Base-by-base conservation (phyloP, 495 filamentous ascomycete species). In the Aspergillus panamensis region DNA sequence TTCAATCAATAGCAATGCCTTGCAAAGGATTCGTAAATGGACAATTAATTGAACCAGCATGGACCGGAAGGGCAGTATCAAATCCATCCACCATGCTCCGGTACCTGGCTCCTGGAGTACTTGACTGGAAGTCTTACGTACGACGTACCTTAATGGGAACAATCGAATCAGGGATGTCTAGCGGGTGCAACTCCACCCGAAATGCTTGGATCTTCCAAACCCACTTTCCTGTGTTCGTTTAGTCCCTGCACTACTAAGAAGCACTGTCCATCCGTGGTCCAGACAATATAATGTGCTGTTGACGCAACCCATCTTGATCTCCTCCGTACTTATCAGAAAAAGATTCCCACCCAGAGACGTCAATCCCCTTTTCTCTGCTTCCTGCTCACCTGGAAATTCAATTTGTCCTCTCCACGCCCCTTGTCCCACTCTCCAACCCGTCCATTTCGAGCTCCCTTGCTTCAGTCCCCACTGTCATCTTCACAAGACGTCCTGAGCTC, bases 301-400 rank as follows among this genome's bases (percentile, higher is more conserved):
- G 59, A 61, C 59, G 59, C 59, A 61, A 56, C 53, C 39, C 45
- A 55, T n/a, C 54, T 2, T 25, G 25, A 25, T 45, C 42, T 20
- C 20, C 16, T 20, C 17, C 42, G 3, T 45, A 17, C 35, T 21
- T 5, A 39, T 37, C 3, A 39, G 8, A 39, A 39, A 20, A 8
- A 7, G 19, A 49, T 29, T 29, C 49, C 19, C 17, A 19, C 17
- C 10, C 14, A 8, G 5, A 8, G 5, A 33, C 9, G 14, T 9
- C 13, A 20, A 20, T 52, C 45, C 32, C 45, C 32, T n/a, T 12
- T 31, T n/a, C 20, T 8, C 32, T 50, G 14, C 29, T n/a, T 21
- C n/a, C 25, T 2, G 7, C 14, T 45, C 42, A 45, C 42, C 42
- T 21, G 17, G 17, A 45, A 45, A 45, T 45, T 45, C 17, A 45